Conservation (phyloP, 192 early-diverging fungal genomes). For the Gigaspora rosea region DNA sequence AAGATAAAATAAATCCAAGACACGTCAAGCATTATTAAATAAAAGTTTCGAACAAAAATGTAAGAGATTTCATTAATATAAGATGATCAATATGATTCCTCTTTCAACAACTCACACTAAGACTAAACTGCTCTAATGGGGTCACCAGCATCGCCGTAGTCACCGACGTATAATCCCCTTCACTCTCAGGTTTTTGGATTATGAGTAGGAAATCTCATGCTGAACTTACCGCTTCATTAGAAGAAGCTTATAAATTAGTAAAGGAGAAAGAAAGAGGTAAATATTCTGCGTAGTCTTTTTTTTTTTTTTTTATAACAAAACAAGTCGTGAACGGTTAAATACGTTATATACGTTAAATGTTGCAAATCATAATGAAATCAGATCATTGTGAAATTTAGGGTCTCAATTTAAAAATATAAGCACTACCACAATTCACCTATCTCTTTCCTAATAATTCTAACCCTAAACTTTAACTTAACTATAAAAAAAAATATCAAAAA, state of each 20-base stretch:
- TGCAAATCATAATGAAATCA: too few relatives aligned
- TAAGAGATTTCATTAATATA: not conserved
- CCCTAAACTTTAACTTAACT: too few relatives aligned
- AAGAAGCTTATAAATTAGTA: slow-evolving; percentile 41
- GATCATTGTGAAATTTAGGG: too few relatives aligned
- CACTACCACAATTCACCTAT: too few relatives aligned
- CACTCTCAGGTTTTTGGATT: slow-evolving; percentile 41
- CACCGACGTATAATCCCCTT: slow-evolving; percentile 25
- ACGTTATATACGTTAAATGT: too few relatives aligned
- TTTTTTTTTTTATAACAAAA: too few relatives aligned
- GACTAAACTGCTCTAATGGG: not conserved
- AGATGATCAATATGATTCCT: not conserved
- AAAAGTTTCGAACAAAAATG: not conserved
- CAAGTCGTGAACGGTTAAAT: too few relatives aligned
- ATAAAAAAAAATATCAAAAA: too few relatives aligned
- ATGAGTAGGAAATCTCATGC: slow-evolving; percentile 37
- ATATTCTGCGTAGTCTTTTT: too few relatives aligned
- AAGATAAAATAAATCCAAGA: not conserved
- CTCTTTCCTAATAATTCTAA: too few relatives aligned
- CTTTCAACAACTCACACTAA: not conserved
- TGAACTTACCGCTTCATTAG: slow-evolving; percentile 41
- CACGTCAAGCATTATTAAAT: not conserved
- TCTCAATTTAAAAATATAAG: too few relatives aligned
- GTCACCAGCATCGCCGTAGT: not conserved
- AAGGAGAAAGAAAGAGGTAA: slow-evolving; percentile 49